Percentiles rank a stretch among this genome's conserved stretches.
Evolutionary conservation across 306 rosid species (phyloP).

Genomic region (Canavalia ensiformis): DNA sequence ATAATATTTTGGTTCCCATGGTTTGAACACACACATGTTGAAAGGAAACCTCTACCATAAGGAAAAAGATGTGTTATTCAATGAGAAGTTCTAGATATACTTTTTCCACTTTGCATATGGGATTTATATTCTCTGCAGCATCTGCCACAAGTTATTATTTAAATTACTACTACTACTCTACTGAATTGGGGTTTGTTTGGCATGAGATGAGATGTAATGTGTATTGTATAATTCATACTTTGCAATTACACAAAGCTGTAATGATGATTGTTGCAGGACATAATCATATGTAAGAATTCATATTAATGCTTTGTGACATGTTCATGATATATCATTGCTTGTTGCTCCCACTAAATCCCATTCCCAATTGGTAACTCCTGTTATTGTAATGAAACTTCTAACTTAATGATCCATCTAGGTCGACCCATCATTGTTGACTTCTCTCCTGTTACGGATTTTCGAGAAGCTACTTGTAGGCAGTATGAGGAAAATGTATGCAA

Average conservation of each 20-base stretch:
- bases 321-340: neutral
- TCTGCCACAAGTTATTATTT: neutral
- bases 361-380: neutral
- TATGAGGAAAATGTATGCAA: slow-evolving; percentile 98
- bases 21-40: neutral
- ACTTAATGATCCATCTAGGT: slow-evolving; percentile 56
- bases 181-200: neutral
- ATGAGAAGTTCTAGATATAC: neutral
- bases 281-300: neutral
- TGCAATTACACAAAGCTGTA: neutral
- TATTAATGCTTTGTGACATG: neutral
- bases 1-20: neutral
- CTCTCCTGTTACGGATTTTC: slow-evolving; percentile 98
- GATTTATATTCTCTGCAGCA: neutral
- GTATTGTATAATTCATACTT: neutral
- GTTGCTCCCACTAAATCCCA: neutral
- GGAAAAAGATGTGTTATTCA: neutral
- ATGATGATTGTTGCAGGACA: neutral
- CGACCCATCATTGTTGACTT: slow-evolving; percentile 97
- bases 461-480: slow-evolving; percentile 99
- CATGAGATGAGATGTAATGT: neutral
- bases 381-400: slow-evolving; percentile 39
- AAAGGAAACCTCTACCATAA: neutral
- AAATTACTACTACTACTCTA: neutral
- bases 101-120: neutral